A percentile compares a stretch with the other conserved stretches of the same genome.
Conservation (phyloP, 352 stramenopile species). For the Pythium biforme region DNA sequence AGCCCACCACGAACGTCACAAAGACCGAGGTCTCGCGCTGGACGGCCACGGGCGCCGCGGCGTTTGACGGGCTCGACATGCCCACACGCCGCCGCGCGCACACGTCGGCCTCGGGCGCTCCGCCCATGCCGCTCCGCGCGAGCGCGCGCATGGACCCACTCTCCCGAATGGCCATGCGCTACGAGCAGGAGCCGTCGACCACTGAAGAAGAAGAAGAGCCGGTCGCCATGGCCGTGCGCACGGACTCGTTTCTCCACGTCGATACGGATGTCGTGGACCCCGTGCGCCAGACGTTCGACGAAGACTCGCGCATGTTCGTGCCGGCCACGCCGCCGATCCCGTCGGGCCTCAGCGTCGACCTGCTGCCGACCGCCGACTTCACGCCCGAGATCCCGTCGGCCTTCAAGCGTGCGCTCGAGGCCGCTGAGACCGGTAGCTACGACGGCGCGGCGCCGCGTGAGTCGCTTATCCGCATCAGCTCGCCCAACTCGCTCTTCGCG, state of each 20-base stretch:
- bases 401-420: slow-evolving; percentile 10
- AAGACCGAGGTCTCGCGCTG: slow-evolving; percentile 18
- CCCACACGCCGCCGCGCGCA: slow-evolving; percentile 40
- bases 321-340: slow-evolving; percentile 51
- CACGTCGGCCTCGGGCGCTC: slow-evolving; percentile 38
- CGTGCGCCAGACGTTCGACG: slow-evolving; percentile 43
- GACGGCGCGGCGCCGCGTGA: background rate
- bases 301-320: slow-evolving; percentile 36
- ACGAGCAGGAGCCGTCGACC: slow-evolving; percentile 17
- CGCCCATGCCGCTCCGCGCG: slow-evolving; percentile 21
- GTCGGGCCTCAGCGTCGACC: slow-evolving; percentile 42
- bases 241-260: slow-evolving; percentile 50
- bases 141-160: slow-evolving; percentile 41
- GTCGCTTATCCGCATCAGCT: slow-evolving; percentile 23
- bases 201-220: background rate
- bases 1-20: slow-evolving; percentile 11
- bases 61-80: slow-evolving; percentile 17
- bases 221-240: slow-evolving; percentile 29
- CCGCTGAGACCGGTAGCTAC: background rate
- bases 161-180: slow-evolving; percentile 48
- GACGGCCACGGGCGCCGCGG: slow-evolving; percentile 14
- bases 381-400: slow-evolving; percentile 38
- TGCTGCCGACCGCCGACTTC: slow-evolving; percentile 41
- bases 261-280: slow-evolving; percentile 52
- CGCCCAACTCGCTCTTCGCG: slow-evolving; percentile 4